phyloP scores from a whole-genome alignment of 2,329 filamentous ascomycete genomes.

The Penicillium frequentans region DNA sequence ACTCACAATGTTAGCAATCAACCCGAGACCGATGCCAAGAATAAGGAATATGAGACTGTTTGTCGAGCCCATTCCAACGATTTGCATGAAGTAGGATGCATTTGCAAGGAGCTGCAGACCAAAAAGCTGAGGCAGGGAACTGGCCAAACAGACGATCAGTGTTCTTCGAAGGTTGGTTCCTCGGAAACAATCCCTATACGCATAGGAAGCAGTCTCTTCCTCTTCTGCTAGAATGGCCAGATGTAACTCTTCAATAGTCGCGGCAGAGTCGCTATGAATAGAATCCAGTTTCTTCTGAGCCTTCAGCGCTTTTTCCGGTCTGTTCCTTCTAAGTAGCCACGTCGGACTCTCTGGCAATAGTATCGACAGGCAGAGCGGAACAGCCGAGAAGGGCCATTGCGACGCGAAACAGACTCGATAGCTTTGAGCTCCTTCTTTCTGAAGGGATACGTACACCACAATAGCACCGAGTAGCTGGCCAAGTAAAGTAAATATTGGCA shows the following conservation, averaged over 20 bases:
- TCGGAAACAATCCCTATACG: slow-evolving; percentile 33
- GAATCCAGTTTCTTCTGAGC: slow-evolving; percentile 16
- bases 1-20: slow-evolving; percentile 43
- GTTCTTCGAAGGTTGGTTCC: slow-evolving; percentile 22
- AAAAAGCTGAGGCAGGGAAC: slow-evolving; percentile 44
- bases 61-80: slow-evolving; percentile 25
- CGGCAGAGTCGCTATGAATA: not conserved
- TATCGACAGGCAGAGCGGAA: slow-evolving; percentile 45
- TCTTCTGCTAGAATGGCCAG: slow-evolving; percentile 37
- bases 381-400: slow-evolving; percentile 48
- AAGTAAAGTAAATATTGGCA: slow-evolving; percentile 50
- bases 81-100: slow-evolving; percentile 37
- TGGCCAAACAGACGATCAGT: slow-evolving; percentile 35
- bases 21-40: slow-evolving; percentile 44
- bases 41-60: slow-evolving; percentile 45
- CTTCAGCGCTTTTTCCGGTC: slow-evolving; percentile 29
- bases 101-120: slow-evolving; percentile 45
- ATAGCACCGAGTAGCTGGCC: slow-evolving; percentile 47
- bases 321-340: slow-evolving; percentile 46
- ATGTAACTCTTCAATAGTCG: slow-evolving; percentile 10
- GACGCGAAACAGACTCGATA: slow-evolving; percentile 42
- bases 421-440: slow-evolving; percentile 6
- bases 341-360: slow-evolving; percentile 52
- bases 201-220: slow-evolving; percentile 33
- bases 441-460: slow-evolving; percentile 32